A percentile compares a stretch with the other conserved stretches of the same genome.
These are phyloP conservation scores for Colletotrichum horii DNA, from an alignment of 2,329 filamentous ascomycete genomes.

Conservation along the genomic window DNA sequence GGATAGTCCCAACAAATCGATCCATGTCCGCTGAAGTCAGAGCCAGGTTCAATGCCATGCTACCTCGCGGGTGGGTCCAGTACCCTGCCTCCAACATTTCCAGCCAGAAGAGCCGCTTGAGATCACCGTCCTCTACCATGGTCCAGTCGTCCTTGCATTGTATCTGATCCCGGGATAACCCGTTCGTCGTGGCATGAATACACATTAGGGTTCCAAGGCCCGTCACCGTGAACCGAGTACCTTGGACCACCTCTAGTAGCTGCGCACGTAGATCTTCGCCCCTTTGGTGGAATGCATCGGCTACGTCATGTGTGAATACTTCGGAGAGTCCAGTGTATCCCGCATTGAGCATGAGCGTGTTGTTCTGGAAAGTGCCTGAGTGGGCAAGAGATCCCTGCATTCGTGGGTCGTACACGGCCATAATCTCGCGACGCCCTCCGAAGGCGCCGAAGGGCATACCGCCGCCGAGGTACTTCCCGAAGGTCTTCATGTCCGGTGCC, in stretches of 20 bases:
- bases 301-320: background rate
- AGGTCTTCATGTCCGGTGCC: constrained; percentile 48
- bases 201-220: background rate
- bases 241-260: background rate
- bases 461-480: constrained; percentile 66
- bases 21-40: background rate
- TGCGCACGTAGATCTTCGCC: background rate
- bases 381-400: constrained; percentile 44
- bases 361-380: constrained; percentile 69
- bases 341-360: constrained; percentile 28
- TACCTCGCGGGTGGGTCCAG: background rate
- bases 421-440: constrained; percentile 56
- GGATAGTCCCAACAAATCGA: background rate
- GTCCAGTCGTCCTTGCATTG: background rate
- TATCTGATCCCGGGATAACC: background rate
- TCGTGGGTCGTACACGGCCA: constrained; percentile 51
- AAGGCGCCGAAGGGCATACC: constrained; percentile 65
- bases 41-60: background rate
- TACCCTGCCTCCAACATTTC: background rate
- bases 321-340: background rate
- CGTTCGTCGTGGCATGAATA: background rate
- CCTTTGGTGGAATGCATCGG: background rate
- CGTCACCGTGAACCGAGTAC: background rate
- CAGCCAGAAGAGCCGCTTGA: background rate
- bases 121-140: background rate